A percentile compares a stretch with the other conserved stretches of the same genome.
Evolutionary conservation across 139 green algal genomes (phyloP).

Genomic region (Chlorella ohadii): DNA sequence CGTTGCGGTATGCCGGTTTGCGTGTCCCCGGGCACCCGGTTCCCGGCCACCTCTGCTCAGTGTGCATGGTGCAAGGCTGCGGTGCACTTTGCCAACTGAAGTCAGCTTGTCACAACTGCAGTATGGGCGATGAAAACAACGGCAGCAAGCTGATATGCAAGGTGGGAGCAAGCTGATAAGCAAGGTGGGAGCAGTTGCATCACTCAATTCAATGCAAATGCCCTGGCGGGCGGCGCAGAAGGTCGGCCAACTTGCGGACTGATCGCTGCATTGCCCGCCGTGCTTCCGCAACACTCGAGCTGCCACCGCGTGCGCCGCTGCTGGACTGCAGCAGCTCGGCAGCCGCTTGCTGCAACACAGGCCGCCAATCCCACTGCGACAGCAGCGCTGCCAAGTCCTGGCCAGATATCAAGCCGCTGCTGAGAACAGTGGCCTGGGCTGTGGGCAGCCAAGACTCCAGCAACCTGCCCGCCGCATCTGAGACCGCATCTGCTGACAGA

Average conservation of each 20-base stretch:
- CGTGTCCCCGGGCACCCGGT: no score
- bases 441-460: slow-evolving; percentile 13
- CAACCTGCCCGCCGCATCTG: not conserved
- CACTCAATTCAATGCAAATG: no score
- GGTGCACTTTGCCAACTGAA: no score
- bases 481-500: not conserved
- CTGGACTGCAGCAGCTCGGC: not conserved
- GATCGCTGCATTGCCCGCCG: slow-evolving; percentile 13
- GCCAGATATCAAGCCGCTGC: not conserved
- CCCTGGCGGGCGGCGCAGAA: not conserved
- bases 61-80: no score
- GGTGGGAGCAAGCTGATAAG: no score
- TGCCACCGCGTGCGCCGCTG: not conserved
- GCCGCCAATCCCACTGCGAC: slow-evolving; percentile 25
- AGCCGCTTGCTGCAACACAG: not conserved
- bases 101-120: no score
- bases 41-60: no score
- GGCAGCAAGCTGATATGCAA: no score
- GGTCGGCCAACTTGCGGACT: slow-evolving; percentile 15
- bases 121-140: no score
- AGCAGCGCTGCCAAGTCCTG: not conserved
- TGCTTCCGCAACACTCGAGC: not conserved
- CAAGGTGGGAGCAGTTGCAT: no score
- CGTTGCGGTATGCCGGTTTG: no score
- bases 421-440: not conserved